phyloP scores from a whole-genome alignment of 768 basidiomycete genomes.

The Psilocybe azurescens region DNA sequence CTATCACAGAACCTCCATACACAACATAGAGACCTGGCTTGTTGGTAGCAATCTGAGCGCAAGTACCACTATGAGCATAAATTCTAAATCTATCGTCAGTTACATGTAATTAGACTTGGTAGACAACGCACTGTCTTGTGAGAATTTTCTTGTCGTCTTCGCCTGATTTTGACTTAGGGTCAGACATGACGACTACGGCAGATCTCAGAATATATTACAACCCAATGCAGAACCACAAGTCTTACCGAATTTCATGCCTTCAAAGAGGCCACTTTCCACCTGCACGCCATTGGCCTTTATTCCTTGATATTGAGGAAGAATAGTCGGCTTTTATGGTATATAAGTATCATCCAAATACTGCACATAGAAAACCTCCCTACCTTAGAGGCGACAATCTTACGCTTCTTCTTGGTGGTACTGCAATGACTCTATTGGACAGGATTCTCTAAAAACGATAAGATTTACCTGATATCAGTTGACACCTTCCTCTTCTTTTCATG shows the following conservation, averaged over 20 bases:
- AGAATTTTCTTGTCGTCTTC: constrained; percentile 74
- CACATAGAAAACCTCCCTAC: constrained; percentile 29
- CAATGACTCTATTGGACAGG: not conserved
- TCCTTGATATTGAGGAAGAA: constrained; percentile 73
- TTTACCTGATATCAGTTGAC: constrained; percentile 61
- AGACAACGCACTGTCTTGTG: constrained; percentile 56
- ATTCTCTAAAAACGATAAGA: not conserved
- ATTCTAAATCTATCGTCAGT: constrained; percentile 49
- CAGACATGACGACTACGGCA: constrained; percentile 71
- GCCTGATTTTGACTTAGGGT: constrained; percentile 71
- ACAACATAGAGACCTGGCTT: constrained; percentile 59
- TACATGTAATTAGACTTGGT: not conserved
- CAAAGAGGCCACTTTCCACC: constrained; percentile 70
- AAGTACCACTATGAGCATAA: constrained; percentile 69
- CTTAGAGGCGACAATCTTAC: constrained; percentile 58
- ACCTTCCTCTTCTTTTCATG: constrained; percentile 78
- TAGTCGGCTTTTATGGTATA: constrained; percentile 45
- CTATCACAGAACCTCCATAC: constrained; percentile 71
- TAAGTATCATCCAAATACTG: not conserved
- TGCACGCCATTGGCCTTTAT: constrained; percentile 64
- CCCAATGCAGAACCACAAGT: constrained; percentile 12
- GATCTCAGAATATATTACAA: not conserved
- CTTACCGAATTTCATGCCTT: constrained; percentile 82
- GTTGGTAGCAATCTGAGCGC: constrained; percentile 56
- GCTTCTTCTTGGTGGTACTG: constrained; percentile 59